phyloP scores from a whole-genome alignment of 257 asterid genomes.

The Solanum virginianum region DNA sequence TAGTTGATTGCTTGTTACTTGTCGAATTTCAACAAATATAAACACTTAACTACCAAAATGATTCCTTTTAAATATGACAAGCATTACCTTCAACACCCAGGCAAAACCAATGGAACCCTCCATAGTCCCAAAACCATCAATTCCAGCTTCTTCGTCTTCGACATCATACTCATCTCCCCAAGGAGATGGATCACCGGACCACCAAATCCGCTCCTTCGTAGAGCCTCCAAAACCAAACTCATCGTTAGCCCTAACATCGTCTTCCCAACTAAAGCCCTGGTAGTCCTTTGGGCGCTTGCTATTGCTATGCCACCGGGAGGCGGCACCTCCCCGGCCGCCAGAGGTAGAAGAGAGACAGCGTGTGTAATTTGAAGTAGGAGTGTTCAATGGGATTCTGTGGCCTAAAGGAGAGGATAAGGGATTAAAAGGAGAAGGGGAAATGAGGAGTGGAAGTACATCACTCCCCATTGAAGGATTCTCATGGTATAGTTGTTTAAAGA shows the following conservation, averaged over 20 bases:
- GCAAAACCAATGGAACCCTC: conserved; percentile 41
- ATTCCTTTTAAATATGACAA: neutral
- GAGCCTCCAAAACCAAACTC: conserved; percentile 33
- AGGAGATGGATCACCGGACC: conserved; percentile 41
- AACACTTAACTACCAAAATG: neutral
- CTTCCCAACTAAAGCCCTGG: conserved; percentile 26
- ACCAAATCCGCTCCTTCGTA: conserved; percentile 55
- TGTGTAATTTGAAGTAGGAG: neutral
- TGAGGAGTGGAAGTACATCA: conserved; percentile 18
- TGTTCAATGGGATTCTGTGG: neutral
- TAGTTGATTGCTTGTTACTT: neutral
- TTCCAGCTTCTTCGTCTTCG: conserved; percentile 30
- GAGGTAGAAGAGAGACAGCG: conserved; percentile 11
- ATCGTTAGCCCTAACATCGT: conserved; percentile 22
- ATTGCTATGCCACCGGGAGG: conserved; percentile 37
- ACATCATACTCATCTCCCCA: conserved; percentile 14
- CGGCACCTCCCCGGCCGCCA: conserved; percentile 35
- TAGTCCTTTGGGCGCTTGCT: conserved; percentile 7
- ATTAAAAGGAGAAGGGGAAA: conserved; percentile 18
- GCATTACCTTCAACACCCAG: conserved; percentile 42
- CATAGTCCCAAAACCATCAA: conserved; percentile 32
- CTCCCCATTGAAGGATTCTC: conserved; percentile 21
- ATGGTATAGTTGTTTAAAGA: neutral
- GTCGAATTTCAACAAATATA: neutral
- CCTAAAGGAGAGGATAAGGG: conserved; percentile 9